These are phyloP conservation scores for Kalmusia sp. DNA, from an alignment of 2,329 filamentous ascomycete species.

Conservation along the genomic window DNA sequence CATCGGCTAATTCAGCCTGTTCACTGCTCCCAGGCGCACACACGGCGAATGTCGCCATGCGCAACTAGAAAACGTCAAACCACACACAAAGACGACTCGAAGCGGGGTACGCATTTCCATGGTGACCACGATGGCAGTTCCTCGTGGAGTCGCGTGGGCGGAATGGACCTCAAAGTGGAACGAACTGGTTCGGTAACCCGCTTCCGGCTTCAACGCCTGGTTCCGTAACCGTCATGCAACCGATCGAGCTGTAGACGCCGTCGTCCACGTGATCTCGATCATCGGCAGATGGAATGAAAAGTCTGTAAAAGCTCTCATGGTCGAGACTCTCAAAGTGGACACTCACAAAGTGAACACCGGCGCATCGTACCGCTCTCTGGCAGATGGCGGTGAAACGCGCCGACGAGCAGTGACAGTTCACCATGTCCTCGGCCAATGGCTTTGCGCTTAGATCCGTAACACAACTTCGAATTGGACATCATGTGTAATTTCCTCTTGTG, in stretches of 20 bases:
- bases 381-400: too few relatives aligned
- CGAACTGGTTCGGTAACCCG: not conserved
- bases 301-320: not conserved
- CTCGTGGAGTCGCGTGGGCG: not conserved
- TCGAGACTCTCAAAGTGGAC: not conserved
- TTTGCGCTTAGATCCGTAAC: not conserved
- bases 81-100: not conserved
- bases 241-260: not conserved
- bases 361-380: too few relatives aligned
- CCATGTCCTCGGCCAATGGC: not conserved
- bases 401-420: not conserved
- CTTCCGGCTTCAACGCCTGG: not conserved
- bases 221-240: not conserved
- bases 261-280: not conserved
- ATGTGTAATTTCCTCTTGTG: not conserved
- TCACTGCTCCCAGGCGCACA: too few relatives aligned
- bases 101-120: not conserved
- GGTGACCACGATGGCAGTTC: not conserved
- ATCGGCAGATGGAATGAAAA: not conserved
- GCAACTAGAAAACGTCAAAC: conserved; percentile 17
- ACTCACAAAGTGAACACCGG: too few relatives aligned
- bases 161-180: not conserved
- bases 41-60: not conserved
- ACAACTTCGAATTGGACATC: not conserved
- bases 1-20: too few relatives aligned